Percentiles rank a stretch among this genome's conserved stretches.
Evolutionary conservation across 2,329 filamentous ascomycete species (phyloP).

Genomic region (Colletotrichum lindemuthianum): DNA sequence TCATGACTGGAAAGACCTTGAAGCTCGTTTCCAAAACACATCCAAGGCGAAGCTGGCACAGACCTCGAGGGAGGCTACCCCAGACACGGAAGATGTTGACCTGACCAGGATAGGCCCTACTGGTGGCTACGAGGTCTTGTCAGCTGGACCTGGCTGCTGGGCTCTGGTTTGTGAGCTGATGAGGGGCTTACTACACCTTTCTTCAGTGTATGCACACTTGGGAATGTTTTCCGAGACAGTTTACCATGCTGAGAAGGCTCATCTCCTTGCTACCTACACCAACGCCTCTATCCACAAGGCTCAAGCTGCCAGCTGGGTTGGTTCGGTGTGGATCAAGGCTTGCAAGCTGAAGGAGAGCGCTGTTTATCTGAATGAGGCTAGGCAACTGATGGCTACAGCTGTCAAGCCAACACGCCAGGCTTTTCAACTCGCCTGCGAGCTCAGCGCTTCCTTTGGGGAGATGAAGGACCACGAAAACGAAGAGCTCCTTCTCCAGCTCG

Average conservation of each 20-base stretch:
- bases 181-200: constrained; percentile 76
- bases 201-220: constrained; percentile 81
- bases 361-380: constrained; percentile 63
- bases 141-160: constrained; percentile 75
- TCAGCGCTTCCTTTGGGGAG: constrained; percentile 66
- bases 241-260: constrained; percentile 86
- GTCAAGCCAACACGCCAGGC: constrained; percentile 56
- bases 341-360: constrained; percentile 68
- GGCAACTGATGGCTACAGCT: constrained; percentile 56
- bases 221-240: constrained; percentile 89
- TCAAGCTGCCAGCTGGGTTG: constrained; percentile 64
- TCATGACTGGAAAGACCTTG: constrained; percentile 65
- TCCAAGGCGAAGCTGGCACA: constrained; percentile 38
- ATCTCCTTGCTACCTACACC: constrained; percentile 78
- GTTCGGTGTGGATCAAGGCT: constrained; percentile 65
- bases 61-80: constrained; percentile 9
- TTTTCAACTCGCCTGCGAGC: constrained; percentile 62
- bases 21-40: constrained; percentile 43
- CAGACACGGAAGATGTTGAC: constrained; percentile 20
- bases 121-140: constrained; percentile 50
- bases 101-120: constrained; percentile 17
- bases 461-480: constrained; percentile 57
- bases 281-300: constrained; percentile 68
- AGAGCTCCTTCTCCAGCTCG: constrained; percentile 55
- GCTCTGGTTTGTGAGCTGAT: constrained; percentile 78